phyloP scores from a whole-genome alignment of 129 eudicot genomes.

The Flaveria sonorensis region DNA sequence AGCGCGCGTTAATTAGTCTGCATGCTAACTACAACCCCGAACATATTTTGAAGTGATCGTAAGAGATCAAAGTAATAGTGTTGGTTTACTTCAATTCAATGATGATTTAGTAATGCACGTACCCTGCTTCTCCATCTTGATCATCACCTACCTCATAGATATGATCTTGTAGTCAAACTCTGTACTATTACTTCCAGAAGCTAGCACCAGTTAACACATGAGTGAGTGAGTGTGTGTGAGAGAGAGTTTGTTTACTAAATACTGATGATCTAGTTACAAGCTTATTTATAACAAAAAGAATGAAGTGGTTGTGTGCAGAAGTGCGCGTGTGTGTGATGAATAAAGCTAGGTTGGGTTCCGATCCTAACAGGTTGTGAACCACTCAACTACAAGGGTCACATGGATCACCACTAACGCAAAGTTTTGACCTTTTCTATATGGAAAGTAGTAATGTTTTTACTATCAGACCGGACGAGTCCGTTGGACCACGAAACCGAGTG shows the following conservation, averaged over 20 bases:
- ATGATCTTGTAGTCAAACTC: conserved; percentile 9
- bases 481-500: too few relatives aligned
- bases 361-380: conserved; percentile 54
- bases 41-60: not conserved
- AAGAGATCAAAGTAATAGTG: not conserved
- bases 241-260: conserved; percentile 2
- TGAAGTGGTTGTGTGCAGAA: conserved; percentile 21
- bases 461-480: too few relatives aligned
- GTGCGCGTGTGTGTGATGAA: conserved; percentile 12
- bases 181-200: conserved; percentile 27
- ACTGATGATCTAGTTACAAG: conserved; percentile 21
- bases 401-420: conserved; percentile 25
- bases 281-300: conserved; percentile 47
- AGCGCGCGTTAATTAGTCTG: not conserved
- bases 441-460: not conserved
- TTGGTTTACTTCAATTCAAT: not conserved
- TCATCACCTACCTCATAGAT: conserved; percentile 69
- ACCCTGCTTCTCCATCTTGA: conserved; percentile 99
- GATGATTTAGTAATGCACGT: conserved; percentile 93
- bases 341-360: conserved; percentile 34
- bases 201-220: not conserved
- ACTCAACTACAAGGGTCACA: conserved; percentile 37
- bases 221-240: conserved; percentile 22
- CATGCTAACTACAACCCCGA: too few relatives aligned
- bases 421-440: conserved; percentile 23